Percentiles rank a stretch among this genome's conserved stretches.
phyloP scores from a whole-genome alignment of 371 early-diverging fungal species.

The Mortierella sp. region DNA sequence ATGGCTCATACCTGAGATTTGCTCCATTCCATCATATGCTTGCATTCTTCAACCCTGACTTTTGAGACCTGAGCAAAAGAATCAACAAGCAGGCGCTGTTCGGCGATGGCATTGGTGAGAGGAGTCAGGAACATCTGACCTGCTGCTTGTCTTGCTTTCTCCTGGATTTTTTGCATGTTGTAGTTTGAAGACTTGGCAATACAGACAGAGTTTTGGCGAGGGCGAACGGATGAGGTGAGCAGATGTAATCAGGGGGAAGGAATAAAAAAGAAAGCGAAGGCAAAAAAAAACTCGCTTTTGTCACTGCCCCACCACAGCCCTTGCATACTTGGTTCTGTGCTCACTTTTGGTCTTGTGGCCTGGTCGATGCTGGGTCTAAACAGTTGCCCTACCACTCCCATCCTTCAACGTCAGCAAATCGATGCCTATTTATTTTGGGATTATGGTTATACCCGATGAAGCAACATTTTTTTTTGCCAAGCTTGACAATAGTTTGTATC shows the following conservation, averaged over 20 bases:
- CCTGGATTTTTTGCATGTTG: slow-evolving; percentile 35
- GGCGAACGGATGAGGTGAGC: neutral
- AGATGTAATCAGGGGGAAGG: neutral
- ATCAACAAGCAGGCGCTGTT: slow-evolving; percentile 51
- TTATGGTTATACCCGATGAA: neutral
- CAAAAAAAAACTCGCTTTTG: neutral
- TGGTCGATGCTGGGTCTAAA: neutral
- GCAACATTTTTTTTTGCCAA: neutral
- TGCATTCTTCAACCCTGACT: slow-evolving; percentile 54
- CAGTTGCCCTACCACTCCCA: neutral
- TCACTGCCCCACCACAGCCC: slow-evolving; percentile 28
- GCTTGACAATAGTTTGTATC: neutral
- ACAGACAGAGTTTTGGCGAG: neutral
- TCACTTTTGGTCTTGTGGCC: slow-evolving; percentile 16
- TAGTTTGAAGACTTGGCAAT: neutral
- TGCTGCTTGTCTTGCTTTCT: slow-evolving; percentile 48
- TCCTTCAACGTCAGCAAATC: neutral
- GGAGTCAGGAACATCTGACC: slow-evolving; percentile 53
- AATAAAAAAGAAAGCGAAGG: slow-evolving; percentile 1
- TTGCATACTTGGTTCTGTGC: neutral
- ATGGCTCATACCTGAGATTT: slow-evolving; percentile 38
- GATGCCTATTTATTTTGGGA: neutral
- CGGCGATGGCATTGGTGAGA: slow-evolving; percentile 48
- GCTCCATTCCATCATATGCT: slow-evolving; percentile 56
- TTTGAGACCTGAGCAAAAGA: slow-evolving; percentile 46